phyloP scores from a whole-genome alignment of 2,329 filamentous ascomycete species.

The Alternaria sp. region DNA sequence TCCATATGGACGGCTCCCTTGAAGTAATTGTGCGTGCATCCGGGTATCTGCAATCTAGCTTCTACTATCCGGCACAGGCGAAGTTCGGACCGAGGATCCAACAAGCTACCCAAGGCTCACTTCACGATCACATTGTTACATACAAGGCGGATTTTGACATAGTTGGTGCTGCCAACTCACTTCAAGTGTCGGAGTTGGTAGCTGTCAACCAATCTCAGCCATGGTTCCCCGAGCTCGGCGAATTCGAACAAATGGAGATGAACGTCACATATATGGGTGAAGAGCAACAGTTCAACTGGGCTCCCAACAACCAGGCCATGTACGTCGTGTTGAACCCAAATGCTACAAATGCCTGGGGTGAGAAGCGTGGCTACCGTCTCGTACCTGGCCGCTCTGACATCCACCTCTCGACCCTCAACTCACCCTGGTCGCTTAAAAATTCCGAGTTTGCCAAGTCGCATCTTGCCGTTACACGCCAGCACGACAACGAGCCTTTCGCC shows the following conservation, averaged over 20 bases:
- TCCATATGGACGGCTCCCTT: conserved; percentile 45
- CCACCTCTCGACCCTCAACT: conserved; percentile 49
- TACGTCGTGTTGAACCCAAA: conserved; percentile 62
- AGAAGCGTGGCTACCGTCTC: conserved; percentile 62
- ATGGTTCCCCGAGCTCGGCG: conserved; percentile 48
- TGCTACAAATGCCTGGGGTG: conserved; percentile 59
- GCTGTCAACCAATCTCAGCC: background rate
- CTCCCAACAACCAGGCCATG: conserved; percentile 52
- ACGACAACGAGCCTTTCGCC: conserved; percentile 56
- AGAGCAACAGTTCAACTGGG: conserved; percentile 61
- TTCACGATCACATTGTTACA: conserved; percentile 41
- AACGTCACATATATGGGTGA: conserved; percentile 40
- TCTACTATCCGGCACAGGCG: conserved; percentile 43
- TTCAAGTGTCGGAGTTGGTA: conserved; percentile 37
- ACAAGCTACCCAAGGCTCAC: conserved; percentile 43
- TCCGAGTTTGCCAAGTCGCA: conserved; percentile 50
- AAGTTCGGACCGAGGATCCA: conserved; percentile 52
- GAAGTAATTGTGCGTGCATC: conserved; percentile 45
- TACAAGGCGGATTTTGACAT: conserved; percentile 51
- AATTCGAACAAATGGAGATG: conserved; percentile 41
- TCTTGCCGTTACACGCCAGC: conserved; percentile 54
- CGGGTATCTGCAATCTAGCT: conserved; percentile 43
- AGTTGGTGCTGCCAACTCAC: conserved; percentile 43
- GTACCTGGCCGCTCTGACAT: conserved; percentile 30
- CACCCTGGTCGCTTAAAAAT: conserved; percentile 48